Conservation (phyloP, 2,329 filamentous ascomycete genomes). For the Neonectria punicea region DNA sequence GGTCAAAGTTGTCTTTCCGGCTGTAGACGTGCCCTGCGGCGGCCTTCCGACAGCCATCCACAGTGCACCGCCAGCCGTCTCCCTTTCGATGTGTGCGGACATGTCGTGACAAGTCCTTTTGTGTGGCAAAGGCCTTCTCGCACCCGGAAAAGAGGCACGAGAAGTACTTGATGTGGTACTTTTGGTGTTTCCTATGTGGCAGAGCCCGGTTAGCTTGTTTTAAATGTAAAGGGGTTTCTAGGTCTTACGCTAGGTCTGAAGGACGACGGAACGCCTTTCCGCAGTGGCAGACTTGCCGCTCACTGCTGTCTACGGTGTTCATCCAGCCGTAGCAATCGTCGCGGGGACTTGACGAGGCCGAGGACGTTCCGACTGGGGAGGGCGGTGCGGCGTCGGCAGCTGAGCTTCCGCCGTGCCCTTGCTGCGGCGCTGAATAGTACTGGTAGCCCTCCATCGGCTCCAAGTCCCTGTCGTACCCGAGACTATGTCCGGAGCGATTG, state of each 20-base stretch:
- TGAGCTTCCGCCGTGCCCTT: not conserved
- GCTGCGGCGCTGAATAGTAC: constrained; percentile 2
- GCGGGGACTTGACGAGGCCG: constrained; percentile 34
- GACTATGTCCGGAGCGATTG: constrained; percentile 4
- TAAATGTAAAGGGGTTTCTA: not conserved
- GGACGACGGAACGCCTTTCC: constrained; percentile 42
- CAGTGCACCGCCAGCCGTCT: constrained; percentile 40
- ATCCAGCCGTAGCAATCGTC: constrained; percentile 35
- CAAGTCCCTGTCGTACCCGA: not conserved
- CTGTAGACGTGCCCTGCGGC: constrained; percentile 43
- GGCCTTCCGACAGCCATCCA: constrained; percentile 42
- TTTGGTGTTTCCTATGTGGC: constrained; percentile 40
- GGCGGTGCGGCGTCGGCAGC: constrained; percentile 2
- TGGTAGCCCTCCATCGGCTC: not conserved
- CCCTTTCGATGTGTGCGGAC: constrained; percentile 42
- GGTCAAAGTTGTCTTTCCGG: constrained; percentile 43
- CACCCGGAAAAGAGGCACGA: constrained; percentile 40
- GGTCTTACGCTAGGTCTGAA: constrained; percentile 41
- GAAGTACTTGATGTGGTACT: constrained; percentile 44
- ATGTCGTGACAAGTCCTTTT: constrained; percentile 41
- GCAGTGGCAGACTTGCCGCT: constrained; percentile 37
- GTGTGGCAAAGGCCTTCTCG: constrained; percentile 41
- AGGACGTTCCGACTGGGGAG: constrained; percentile 33
- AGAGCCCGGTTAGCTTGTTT: constrained; percentile 17
- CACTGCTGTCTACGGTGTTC: constrained; percentile 22